Conservation (phyloP, 345 rosid species). For the Anacardium occidentale region DNA sequence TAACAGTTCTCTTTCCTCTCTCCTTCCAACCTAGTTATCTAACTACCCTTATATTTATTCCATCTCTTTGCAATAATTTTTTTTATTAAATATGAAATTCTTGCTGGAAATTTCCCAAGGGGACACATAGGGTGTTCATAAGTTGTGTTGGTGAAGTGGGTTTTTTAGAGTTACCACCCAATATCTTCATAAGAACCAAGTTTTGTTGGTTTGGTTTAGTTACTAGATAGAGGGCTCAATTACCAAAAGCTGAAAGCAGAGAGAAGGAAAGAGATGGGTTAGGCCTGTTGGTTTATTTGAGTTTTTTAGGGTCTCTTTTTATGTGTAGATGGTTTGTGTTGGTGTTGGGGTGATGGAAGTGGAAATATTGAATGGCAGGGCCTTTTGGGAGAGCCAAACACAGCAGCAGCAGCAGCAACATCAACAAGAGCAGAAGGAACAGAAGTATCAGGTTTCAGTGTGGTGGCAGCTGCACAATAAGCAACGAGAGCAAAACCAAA, state of each 20-base stretch:
- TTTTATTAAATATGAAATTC: not conserved
- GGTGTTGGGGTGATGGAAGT: conserved; percentile 37
- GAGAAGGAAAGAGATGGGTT: conserved; percentile 42
- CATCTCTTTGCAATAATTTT: no score
- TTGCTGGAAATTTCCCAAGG: conserved; percentile 18
- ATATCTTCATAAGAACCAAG: not conserved
- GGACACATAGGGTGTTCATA: conserved; percentile 9
- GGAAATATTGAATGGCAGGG: conserved; percentile 49
- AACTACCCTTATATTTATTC: no score
- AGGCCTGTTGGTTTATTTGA: conserved; percentile 25
- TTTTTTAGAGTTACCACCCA: conserved; percentile 2
- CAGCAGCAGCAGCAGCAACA: conserved; percentile 26
- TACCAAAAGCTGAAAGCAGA: conserved; percentile 31
- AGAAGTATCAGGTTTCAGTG: conserved; percentile 38
- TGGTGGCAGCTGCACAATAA: conserved; percentile 43
- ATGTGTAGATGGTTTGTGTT: conserved; percentile 10
- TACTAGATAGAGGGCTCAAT: conserved; percentile 21
- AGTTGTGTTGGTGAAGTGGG: conserved; percentile 22
- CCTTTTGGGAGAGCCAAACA: conserved; percentile 42
- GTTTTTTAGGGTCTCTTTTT: not conserved
- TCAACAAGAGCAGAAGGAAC: conserved; percentile 15
- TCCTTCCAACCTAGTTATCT: conserved; percentile 3
- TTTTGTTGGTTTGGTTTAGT: not conserved
- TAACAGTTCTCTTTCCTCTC: conserved; percentile 27
- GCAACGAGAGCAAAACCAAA: conserved; percentile 37